Evolutionary conservation across 352 stramenopile species (phyloP).

Genomic region (Peronospora farinosa): DNA sequence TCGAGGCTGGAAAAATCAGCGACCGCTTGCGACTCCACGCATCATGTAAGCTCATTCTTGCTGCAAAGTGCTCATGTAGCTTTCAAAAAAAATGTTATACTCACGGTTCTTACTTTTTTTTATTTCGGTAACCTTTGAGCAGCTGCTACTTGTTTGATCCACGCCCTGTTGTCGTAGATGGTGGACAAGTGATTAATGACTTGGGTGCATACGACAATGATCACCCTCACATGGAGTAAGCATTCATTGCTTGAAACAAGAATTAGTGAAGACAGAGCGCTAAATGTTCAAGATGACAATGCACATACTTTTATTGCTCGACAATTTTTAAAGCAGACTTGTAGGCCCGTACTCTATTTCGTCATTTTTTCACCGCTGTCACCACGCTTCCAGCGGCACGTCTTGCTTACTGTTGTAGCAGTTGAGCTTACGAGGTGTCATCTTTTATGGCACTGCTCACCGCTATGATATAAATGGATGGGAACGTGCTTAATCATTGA

Average conservation of each 20-base stretch:
- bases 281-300: constrained; percentile 9
- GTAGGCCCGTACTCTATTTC: no score
- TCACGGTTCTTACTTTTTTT: constrained; percentile 1
- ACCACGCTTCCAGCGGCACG: no score
- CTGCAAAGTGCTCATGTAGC: neutral
- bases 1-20: constrained; percentile 90
- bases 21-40: constrained; percentile 88
- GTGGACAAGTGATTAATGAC: constrained; percentile 59
- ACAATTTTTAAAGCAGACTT: no score
- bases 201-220: constrained; percentile 36
- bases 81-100: neutral
- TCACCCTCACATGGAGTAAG: constrained; percentile 54
- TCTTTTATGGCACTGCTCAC: no score
- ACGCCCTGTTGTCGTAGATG: constrained; percentile 35
- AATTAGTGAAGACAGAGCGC: constrained; percentile 7
- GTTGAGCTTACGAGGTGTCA: no score
- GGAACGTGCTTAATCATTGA: no score
- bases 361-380: no score
- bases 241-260: constrained; percentile 4
- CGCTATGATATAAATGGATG: no score
- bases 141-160: constrained; percentile 65
- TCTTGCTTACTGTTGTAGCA: no score
- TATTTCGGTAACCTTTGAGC: constrained; percentile 3
- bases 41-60: constrained; percentile 65
- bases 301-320: constrained; percentile 5